Evolutionary conservation across 1,284 basidiomycete genomes (phyloP).

Genomic region (Rhodotorula sp.): DNA sequence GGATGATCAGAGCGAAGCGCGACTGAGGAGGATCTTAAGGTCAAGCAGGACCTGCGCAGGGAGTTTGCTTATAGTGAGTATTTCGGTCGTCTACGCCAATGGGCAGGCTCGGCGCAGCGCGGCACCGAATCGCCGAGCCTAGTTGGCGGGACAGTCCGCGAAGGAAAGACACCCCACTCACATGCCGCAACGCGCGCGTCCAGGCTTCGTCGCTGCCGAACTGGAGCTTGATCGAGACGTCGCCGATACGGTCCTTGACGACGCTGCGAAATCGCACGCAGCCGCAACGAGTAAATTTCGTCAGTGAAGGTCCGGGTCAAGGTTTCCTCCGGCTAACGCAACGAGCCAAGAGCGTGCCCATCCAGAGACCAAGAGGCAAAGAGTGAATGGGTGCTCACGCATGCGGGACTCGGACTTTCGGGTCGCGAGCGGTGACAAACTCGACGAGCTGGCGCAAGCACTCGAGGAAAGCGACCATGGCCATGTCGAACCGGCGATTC

Average conservation of each 20-base stretch:
- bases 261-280: conserved; percentile 59
- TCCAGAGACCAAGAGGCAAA: no score
- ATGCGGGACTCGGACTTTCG: conserved; percentile 75
- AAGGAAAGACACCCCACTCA: conserved; percentile 51
- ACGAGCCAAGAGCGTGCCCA: neutral
- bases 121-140: neutral
- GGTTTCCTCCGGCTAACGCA: neutral
- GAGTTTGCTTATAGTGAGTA: neutral
- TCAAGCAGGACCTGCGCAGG: conserved; percentile 34
- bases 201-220: conserved; percentile 87
- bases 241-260: conserved; percentile 90
- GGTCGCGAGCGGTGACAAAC: conserved; percentile 62
- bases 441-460: conserved; percentile 89
- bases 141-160: conserved; percentile 42
- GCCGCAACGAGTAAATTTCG: no score
- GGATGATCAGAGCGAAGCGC: conserved; percentile 24
- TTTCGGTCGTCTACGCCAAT: conserved; percentile 25
- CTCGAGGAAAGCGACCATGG: conserved; percentile 92
- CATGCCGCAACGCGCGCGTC: conserved; percentile 89
- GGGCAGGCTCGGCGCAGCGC: conserved; percentile 42
- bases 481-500: conserved; percentile 91
- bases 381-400: conserved; percentile 56
- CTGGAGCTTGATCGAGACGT: conserved; percentile 87
- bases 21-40: conserved; percentile 37
- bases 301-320: neutral